A percentile compares a stretch with the other conserved stretches of the same genome.
phyloP scores from a whole-genome alignment of 164 flowering plant genomes.

The Vitis rotundifolia region DNA sequence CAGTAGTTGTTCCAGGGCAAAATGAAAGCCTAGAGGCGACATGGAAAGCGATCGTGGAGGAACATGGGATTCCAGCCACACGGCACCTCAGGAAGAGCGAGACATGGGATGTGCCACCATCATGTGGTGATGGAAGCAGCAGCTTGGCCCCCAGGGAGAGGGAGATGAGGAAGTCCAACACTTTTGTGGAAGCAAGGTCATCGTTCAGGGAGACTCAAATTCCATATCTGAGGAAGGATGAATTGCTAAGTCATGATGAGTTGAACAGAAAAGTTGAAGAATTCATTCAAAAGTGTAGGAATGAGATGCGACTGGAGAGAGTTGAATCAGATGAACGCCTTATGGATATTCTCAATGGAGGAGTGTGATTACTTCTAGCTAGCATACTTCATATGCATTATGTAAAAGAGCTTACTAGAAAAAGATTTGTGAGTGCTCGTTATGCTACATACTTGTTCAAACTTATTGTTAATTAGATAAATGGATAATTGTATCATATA shows the following conservation, averaged over 20 bases:
- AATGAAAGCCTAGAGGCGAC: constrained; percentile 27
- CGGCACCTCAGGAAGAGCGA: constrained; percentile 33
- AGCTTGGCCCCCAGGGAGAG: constrained; percentile 4
- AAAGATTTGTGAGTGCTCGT: too few relatives aligned
- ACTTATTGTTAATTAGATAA: too few relatives aligned
- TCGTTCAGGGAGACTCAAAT: too few relatives aligned
- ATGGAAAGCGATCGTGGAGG: constrained; percentile 36
- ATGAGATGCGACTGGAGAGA: constrained; percentile 40
- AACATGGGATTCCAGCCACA: constrained; percentile 10
- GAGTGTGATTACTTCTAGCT: not conserved
- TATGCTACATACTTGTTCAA: too few relatives aligned
- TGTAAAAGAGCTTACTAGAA: too few relatives aligned
- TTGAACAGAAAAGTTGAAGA: constrained; percentile 36
- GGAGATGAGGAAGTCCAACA: constrained; percentile 37
- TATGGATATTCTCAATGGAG: constrained; percentile 25
- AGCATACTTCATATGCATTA: too few relatives aligned
- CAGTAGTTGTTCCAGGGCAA: not conserved
- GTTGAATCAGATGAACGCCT: constrained; percentile 34
- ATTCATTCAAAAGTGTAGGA: constrained; percentile 34
- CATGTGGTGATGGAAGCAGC: not conserved
- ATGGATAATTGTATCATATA: too few relatives aligned
- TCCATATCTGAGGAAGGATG: constrained; percentile 20
- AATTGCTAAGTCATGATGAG: constrained; percentile 36
- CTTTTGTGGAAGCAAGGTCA: constrained; percentile 7
- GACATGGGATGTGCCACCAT: constrained; percentile 22